These are phyloP conservation scores for Volvox carteri DNA, from an alignment of 163 green algal genomes.

Conservation along the genomic window DNA sequence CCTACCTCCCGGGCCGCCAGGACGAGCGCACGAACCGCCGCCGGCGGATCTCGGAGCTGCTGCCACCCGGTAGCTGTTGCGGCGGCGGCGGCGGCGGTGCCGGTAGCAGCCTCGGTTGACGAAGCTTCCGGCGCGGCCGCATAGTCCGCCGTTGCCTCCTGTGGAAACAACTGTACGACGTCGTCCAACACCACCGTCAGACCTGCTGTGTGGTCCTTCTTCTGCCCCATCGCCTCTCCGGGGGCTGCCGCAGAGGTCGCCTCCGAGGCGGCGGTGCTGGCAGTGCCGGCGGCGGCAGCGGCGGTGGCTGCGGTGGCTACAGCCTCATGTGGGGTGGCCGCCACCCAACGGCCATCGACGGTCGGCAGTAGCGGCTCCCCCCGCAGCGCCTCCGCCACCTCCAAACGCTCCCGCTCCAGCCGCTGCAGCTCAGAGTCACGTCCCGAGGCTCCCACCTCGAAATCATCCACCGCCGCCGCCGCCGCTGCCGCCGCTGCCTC, in stretches of 20 bases:
- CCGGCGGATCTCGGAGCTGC: neutral
- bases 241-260: too few relatives aligned
- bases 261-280: too few relatives aligned
- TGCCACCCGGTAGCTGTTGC: neutral
- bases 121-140: too few relatives aligned
- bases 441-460: neutral
- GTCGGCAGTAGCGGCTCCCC: conserved; percentile 36
- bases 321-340: neutral
- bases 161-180: too few relatives aligned
- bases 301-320: neutral
- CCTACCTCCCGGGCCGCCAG: neutral
- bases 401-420: too few relatives aligned
- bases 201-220: too few relatives aligned
- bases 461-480: neutral
- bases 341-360: conserved; percentile 41
- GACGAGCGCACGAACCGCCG: conserved; percentile 10
- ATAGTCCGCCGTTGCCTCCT: too few relatives aligned
- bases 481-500: neutral
- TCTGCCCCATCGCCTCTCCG: too few relatives aligned
- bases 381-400: conserved; percentile 12
- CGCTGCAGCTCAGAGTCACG: too few relatives aligned
- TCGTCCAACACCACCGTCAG: neutral
- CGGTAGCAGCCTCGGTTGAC: neutral
- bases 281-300: too few relatives aligned
- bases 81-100: neutral